Evolutionary conservation across 2,329 filamentous ascomycete species (phyloP).

Genomic region (Colletotrichum sp.): DNA sequence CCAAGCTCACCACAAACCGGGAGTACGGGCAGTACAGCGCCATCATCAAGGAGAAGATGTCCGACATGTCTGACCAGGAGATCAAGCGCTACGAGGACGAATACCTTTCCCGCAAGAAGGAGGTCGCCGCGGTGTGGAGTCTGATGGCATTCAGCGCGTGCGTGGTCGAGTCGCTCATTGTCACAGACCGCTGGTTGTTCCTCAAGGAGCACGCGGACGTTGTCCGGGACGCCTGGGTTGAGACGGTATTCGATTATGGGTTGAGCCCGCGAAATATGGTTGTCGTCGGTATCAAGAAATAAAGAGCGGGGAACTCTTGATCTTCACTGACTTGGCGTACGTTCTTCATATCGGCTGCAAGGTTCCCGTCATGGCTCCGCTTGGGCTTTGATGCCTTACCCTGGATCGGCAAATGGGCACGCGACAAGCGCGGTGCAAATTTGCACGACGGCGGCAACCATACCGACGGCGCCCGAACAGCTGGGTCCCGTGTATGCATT

Average conservation of each 20-base stretch:
- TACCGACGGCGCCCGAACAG: background rate
- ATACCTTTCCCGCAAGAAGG: constrained; percentile 73
- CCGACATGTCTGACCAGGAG: constrained; percentile 73
- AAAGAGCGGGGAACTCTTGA: constrained; percentile 14
- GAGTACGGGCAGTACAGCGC: constrained; percentile 64
- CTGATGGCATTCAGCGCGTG: constrained; percentile 95
- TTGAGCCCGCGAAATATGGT: constrained; percentile 90
- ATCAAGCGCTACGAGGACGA: constrained; percentile 71
- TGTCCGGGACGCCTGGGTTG: constrained; percentile 83
- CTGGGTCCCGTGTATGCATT: background rate
- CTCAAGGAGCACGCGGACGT: constrained; percentile 76
- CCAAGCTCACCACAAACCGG: constrained; percentile 68
- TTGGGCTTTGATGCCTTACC: background rate
- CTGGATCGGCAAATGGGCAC: background rate
- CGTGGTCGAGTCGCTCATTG: constrained; percentile 88
- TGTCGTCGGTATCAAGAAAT: constrained; percentile 86
- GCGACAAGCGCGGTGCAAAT: background rate
- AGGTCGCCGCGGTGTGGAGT: constrained; percentile 88
- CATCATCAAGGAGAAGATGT: constrained; percentile 70
- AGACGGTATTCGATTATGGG: constrained; percentile 88
- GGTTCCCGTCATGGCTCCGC: background rate
- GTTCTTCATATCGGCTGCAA: background rate
- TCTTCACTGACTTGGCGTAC: background rate
- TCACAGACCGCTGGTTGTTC: constrained; percentile 88
- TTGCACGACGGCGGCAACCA: background rate